These are phyloP conservation scores for Beta lomatogona DNA, from an alignment of 179 eudicot genomes.

Conservation along the genomic window DNA sequence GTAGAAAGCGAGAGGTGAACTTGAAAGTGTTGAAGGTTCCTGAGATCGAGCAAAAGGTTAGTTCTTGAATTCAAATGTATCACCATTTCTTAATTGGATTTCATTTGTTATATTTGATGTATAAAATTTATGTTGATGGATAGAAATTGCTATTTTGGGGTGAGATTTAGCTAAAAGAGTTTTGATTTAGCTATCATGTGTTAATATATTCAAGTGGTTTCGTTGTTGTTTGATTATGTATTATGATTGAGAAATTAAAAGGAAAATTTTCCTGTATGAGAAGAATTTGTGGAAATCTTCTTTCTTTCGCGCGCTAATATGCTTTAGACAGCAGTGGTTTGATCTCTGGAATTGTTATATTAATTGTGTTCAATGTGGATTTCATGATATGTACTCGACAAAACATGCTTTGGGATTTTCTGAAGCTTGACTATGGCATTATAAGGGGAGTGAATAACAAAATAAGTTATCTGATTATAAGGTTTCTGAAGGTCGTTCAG, in stretches of 20 bases:
- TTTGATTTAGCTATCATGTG: not conserved
- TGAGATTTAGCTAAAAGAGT: not conserved
- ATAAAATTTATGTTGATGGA: not conserved
- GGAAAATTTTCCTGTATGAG: not conserved
- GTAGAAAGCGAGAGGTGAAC: constrained; percentile 97
- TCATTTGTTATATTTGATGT: not conserved
- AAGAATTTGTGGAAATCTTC: not conserved
- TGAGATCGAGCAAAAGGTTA: constrained; percentile 98
- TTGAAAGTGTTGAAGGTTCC: constrained; percentile 99
- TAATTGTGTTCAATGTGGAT: not conserved
- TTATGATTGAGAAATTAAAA: not conserved
- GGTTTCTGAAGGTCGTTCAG: too few species aligned
- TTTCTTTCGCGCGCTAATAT: not conserved
- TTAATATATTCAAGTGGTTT: not conserved
- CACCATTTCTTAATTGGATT: not conserved
- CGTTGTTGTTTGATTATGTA: not conserved
- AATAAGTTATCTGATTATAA: too few species aligned
- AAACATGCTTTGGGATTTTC: not conserved
- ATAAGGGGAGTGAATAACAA: too few species aligned
- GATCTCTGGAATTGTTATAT: not conserved
- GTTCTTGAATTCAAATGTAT: not conserved
- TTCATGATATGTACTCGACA: not conserved
- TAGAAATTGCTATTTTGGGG: not conserved
- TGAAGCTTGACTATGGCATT: too few species aligned
- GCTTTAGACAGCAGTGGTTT: not conserved